Base-by-base conservation (phyloP, 805 yeast genomes). In the Zygosaccharomyces siamensis region DNA sequence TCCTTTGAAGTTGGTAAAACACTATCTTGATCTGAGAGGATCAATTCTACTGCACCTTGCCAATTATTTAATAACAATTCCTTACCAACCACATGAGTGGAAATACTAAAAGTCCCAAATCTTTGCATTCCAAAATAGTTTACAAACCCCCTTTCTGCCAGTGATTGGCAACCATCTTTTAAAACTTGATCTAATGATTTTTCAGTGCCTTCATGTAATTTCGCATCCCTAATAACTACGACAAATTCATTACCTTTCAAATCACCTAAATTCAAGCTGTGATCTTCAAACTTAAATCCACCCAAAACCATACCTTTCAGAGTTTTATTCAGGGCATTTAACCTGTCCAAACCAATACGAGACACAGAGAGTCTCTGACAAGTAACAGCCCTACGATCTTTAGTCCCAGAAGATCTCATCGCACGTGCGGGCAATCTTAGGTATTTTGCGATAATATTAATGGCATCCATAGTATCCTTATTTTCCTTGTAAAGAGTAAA, bases 81-180 rank as follows among this genome's bases (percentile, higher is more conserved):
- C 52, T 79, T 79, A 43, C 99, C 99, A 46, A 90, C 74, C 27
- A 76, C 78, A 67, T 93, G 97, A 0, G 99, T 90, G 2, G 98
- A 88, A 26, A 89, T 76, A 10, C 97, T 86, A 62, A 89, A 92
- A 0, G 99, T 90, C 26, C 99, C 99, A 66, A 93, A 93, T 62
- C 99, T 75, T 72, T 93, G 99, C 90, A 93, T 84, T n/a, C 99
- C 99, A 65, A 78, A 93, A 63, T 93, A 93, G 67, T 93, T 93
- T 54, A 93, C 84, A 61, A 88, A 93, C 0, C 99, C 99, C 26
- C 76, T 72, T 1, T 72, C 72, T 44, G 72, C 71, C 45, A 92
- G 71, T 0, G 88, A 76, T 4, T 72, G 62, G 55, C 90, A 73
- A 23, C 89, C 76, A 7, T 71, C 63, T 11, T 66, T 63, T 14